phyloP scores from a whole-genome alignment of 2,329 filamentous ascomycete species.

The Seiridium cupressi region DNA sequence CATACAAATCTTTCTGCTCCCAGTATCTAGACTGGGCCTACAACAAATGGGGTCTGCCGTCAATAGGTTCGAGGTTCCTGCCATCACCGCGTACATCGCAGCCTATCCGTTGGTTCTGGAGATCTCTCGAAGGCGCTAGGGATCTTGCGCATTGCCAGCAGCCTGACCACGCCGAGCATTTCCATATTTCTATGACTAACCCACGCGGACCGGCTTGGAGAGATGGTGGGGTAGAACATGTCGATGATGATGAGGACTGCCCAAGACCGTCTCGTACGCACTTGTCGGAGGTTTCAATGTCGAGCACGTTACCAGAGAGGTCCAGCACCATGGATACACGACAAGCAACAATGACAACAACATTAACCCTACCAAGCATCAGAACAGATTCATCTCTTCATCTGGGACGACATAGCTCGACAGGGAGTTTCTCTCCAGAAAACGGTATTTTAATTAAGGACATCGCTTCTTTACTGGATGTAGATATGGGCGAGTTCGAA shows the following conservation, averaged over 20 bases:
- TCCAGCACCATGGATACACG: too few species aligned
- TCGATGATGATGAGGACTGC: neutral
- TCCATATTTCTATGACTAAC: neutral
- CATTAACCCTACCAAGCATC: too few species aligned
- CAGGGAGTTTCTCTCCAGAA: too few species aligned
- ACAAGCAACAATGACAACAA: neutral
- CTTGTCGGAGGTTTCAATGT: too few species aligned
- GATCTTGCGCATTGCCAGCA: neutral
- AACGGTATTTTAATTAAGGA: too few species aligned
- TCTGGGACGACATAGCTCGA: too few species aligned
- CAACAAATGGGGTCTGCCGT: neutral
- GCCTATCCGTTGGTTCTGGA: constrained; percentile 1
- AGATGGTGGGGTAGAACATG: neutral
- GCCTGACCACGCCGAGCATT: neutral
- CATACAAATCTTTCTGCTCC: neutral
- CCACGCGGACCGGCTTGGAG: neutral
- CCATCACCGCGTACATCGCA: neutral
- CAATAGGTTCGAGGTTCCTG: neutral
- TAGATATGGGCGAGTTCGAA: too few species aligned
- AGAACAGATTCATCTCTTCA: too few species aligned
- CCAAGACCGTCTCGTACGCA: too few species aligned
- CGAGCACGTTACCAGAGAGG: too few species aligned
- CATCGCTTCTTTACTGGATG: too few species aligned
- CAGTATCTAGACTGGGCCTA: neutral
- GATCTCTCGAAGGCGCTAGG: neutral